Conservation (phyloP, 345 rosid species). For the Heritiera fomes region DNA sequence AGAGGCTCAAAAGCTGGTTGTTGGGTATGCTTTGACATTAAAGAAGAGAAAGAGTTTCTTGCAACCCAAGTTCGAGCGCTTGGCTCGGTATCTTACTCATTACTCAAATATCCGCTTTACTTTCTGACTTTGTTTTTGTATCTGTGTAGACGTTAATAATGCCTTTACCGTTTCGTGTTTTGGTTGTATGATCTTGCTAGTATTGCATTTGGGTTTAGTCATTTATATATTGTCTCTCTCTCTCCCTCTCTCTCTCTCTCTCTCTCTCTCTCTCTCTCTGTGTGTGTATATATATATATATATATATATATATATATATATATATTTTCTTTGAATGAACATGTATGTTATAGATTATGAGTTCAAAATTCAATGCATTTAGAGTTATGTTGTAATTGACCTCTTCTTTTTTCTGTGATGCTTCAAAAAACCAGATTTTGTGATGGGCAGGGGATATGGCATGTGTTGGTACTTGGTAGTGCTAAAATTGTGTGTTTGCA, state of each 20-base stretch:
- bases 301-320: too few species aligned
- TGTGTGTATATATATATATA: too few species aligned
- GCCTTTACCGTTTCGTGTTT: neutral
- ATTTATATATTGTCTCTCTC: neutral
- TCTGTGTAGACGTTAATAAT: neutral
- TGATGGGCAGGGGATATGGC: neutral
- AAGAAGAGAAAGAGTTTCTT: constrained; percentile 93
- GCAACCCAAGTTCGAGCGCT: constrained; percentile 75
- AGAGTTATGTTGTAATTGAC: neutral
- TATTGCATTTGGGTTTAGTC: neutral
- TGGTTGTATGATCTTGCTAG: neutral
- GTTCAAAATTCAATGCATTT: neutral
- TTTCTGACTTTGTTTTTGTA: neutral
- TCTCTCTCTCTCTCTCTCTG: too few species aligned
- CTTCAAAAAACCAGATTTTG: neutral
- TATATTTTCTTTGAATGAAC: neutral
- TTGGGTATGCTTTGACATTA: constrained; percentile 86
- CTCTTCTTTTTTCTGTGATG: neutral
- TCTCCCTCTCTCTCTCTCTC: too few species aligned
- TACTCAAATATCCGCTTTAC: constrained; percentile 7
- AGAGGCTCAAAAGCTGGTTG: constrained; percentile 48
- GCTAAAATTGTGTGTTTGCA: neutral
- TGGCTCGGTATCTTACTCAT: constrained; percentile 53
- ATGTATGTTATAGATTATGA: neutral
- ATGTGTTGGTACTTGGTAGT: neutral